These are phyloP conservation scores for Taiwanofungus camphoratus DNA, from an alignment of 1,284 basidiomycete species.

Conservation along the genomic window DNA sequence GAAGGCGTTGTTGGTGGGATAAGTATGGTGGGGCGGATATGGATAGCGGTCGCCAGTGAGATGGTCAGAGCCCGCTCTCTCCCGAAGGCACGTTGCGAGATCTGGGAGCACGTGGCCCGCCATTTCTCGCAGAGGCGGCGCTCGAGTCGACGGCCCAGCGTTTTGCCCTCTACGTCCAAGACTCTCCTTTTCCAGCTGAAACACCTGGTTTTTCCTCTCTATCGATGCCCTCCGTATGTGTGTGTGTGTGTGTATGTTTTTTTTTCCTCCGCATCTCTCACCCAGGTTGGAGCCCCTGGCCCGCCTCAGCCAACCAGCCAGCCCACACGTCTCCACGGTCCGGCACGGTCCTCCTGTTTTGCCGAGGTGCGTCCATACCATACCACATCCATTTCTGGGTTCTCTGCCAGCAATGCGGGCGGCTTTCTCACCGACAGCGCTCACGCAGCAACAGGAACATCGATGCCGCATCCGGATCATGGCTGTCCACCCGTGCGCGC, in stretches of 20 bases:
- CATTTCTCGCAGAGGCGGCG: slow-evolving; percentile 2
- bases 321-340: background rate
- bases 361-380: background rate
- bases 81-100: background rate
- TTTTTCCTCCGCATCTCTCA: background rate
- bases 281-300: background rate
- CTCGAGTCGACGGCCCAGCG: background rate
- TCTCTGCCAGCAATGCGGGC: background rate
- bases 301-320: background rate
- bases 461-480: background rate
- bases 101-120: slow-evolving; percentile 7
- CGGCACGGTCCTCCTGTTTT: slow-evolving; percentile 3
- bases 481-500: background rate
- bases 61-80: slow-evolving; percentile 6
- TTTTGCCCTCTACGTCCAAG: background rate
- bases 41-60: slow-evolving; percentile 9
- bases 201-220: too few species aligned
- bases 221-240: background rate
- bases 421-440: background rate
- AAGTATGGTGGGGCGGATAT: slow-evolving; percentile 6
- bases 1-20: background rate
- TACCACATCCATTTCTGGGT: too few species aligned
- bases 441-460: slow-evolving; percentile 1
- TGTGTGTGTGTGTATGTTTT: background rate
- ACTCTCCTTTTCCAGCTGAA: too few species aligned